Evolutionary conservation across 139 green algal species (phyloP), one percentile per base, ranked within the genome.

Genomic region (Coccomyxa sp.): DNA sequence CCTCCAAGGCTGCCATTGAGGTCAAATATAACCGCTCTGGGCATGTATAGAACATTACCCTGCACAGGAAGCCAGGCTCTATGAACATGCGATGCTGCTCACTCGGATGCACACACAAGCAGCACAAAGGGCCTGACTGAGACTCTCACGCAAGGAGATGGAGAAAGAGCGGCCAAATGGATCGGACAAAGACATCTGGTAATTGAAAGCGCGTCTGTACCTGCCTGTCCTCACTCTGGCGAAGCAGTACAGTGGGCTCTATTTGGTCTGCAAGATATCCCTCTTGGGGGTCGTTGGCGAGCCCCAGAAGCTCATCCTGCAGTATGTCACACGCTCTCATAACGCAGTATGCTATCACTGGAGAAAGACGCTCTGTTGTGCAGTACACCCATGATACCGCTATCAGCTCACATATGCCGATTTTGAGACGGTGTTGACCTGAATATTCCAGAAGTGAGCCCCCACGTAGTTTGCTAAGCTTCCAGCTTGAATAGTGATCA

Each of bases 401-500:
- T n/a, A n/a, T n/a, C n/a, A n/a, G n/a, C n/a, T n/a, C n/a, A n/a
- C n/a, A n/a, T n/a, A n/a, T n/a, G n/a, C n/a, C n/a, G n/a, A n/a
- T n/a, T 39, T 33, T 4, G 70, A 10, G 4, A 75, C 37, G 14
- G 24, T 75, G 41, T 18, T 31, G 29, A 90, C 93, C 89, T 96
- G 93, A 6, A 97, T 77, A 78, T 97, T 97, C 93, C 93, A 97
- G 73, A 89, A 97, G 82, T 97, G 93, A 5, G 93, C 79, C 4
- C 90, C 93, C 0, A 93, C 86, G 68, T 87, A 92, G 73, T 95
- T 97, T 10, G 93, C 90, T n/a, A 92, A 92, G 58, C 68, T 81
- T 27, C 93, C 93, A 22, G 95, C 80, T 77, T 94, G 89, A 8
- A 96, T 73, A 0, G 92, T 95, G 36, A 97, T 88, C 7, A 97